A percentile compares a stretch with the other conserved stretches of the same genome.
These are phyloP conservation scores for Nannochloropsis gaditana DNA, from an alignment of 108 stramenopile genomes.

Conservation along the genomic window DNA sequence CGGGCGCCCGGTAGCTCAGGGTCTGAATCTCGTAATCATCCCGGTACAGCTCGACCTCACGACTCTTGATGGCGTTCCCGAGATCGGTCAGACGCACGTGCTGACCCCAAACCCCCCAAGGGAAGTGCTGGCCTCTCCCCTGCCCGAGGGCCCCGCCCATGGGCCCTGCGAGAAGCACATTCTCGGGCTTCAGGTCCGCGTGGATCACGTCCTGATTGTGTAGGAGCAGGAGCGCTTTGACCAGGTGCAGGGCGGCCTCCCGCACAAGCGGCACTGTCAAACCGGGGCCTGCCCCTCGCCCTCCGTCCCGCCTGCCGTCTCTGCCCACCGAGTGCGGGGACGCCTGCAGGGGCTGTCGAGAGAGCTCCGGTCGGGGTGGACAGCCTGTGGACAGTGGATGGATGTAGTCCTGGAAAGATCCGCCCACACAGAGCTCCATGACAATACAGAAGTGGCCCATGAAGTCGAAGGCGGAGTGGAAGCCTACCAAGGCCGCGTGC, in stretches of 20 bases:
- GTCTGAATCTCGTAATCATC: constrained; percentile 44
- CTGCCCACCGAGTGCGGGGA: neutral
- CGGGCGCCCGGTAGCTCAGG: constrained; percentile 47
- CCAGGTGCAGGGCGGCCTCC: constrained; percentile 31
- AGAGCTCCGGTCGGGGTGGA: neutral
- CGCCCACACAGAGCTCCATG: constrained; percentile 27
- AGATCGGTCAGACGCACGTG: constrained; percentile 34
- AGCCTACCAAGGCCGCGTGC: constrained; percentile 18
- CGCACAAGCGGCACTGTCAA: constrained; percentile 24
- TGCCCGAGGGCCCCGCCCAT: neutral
- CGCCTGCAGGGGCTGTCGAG: neutral
- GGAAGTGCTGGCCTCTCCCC: neutral
- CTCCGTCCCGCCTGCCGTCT: neutral
- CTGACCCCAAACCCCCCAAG: neutral
- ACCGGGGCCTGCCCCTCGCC: neutral
- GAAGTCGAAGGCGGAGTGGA: constrained; percentile 17
- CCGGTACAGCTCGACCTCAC: constrained; percentile 37
- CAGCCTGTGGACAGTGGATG: neutral
- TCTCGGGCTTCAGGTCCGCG: constrained; percentile 33
- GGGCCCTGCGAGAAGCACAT: constrained; percentile 21
- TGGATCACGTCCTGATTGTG: constrained; percentile 31
- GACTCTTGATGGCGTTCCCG: constrained; percentile 40
- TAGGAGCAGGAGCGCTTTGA: constrained; percentile 32
- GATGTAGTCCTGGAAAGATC: neutral
- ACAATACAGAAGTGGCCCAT: constrained; percentile 39